Base-by-base conservation (phyloP, 805 yeast genomes). In the Yamadazyma olivae region DNA sequence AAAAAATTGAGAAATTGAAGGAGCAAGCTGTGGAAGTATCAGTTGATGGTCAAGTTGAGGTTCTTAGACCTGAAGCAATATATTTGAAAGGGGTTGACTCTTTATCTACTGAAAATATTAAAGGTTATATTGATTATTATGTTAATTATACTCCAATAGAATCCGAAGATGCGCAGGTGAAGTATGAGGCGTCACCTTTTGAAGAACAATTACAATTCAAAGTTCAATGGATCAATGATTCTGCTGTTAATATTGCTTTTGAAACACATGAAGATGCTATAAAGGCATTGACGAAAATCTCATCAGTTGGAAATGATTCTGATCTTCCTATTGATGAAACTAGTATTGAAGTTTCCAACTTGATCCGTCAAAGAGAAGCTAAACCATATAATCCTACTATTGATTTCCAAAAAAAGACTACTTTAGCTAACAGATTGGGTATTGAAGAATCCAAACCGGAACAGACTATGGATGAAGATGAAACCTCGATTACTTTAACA, bases 151-250 rank as follows among this genome's bases (percentile, higher is more conserved):
- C 33, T 5, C 40, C 39, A 6, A 43, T 40, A 6, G 53, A 43
- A 18, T 7, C 10, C n/a, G 49, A 40, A 13, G 48, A 42, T 6
- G 30, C 27, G 6, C 39, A 36, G 7, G 31, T 41, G 16, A 43
- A 30, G 19, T 59, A 53, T 37, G 54, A 50, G 19, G 54, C 50
- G 10, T 39, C 44, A 16, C 60, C 64, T 13, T 36, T 46, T 15
- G 58, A 53, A 30, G 49, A 50, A 2, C 58, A 57, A 27, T 40
- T 70, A 15, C 61, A 56, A 45, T 76, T 69, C 51, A 57, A 61
- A 19, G 54, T 81, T 18, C 78, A 81, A 48, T 82, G 90, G 90
- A 69, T 82, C 26, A 76, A 82, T 50, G 90, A 82, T 52, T 50
- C 74, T 14, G 63, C 77, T 2, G 67, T 81, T 24, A 78, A 76